phyloP scores from a whole-genome alignment of 768 basidiomycete species.

The Paxillus ammoniavirescens region DNA sequence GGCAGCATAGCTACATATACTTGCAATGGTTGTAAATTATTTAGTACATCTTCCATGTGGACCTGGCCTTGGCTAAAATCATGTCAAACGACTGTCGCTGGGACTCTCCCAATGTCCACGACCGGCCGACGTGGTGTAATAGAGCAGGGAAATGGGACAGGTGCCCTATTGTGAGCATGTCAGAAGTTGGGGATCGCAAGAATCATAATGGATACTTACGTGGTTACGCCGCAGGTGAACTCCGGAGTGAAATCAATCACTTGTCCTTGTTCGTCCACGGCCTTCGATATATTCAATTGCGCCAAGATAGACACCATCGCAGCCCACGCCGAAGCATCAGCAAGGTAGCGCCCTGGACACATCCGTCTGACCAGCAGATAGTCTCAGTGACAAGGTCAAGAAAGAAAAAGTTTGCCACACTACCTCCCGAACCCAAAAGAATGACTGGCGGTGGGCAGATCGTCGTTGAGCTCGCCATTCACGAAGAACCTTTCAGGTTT shows the following conservation, averaged over 20 bases:
- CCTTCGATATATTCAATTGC: slow-evolving; percentile 24
- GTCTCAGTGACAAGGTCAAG: neutral
- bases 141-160: slow-evolving; percentile 12
- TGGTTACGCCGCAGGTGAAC: slow-evolving; percentile 13
- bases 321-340: slow-evolving; percentile 31
- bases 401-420: neutral
- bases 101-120: slow-evolving; percentile 4
- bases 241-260: slow-evolving; percentile 18
- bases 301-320: slow-evolving; percentile 26
- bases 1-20: neutral
- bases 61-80: neutral
- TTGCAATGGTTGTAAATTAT: neutral
- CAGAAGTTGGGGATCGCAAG: neutral
- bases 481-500: slow-evolving; percentile 32
- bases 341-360: slow-evolving; percentile 33
- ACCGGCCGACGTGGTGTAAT: slow-evolving; percentile 4
- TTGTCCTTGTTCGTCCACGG: slow-evolving; percentile 23
- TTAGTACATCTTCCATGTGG: neutral
- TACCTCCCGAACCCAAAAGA: slow-evolving; percentile 27
- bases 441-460: neutral
- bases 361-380: slow-evolving; percentile 14
- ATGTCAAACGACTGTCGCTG: neutral
- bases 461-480: slow-evolving; percentile 7
- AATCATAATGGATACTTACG: neutral
- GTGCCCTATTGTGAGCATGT: slow-evolving; percentile 6